Percentiles rank a stretch among this genome's conserved stretches.
phyloP scores from a whole-genome alignment of 305 asterid genomes.

The Fraxinus ornus region DNA sequence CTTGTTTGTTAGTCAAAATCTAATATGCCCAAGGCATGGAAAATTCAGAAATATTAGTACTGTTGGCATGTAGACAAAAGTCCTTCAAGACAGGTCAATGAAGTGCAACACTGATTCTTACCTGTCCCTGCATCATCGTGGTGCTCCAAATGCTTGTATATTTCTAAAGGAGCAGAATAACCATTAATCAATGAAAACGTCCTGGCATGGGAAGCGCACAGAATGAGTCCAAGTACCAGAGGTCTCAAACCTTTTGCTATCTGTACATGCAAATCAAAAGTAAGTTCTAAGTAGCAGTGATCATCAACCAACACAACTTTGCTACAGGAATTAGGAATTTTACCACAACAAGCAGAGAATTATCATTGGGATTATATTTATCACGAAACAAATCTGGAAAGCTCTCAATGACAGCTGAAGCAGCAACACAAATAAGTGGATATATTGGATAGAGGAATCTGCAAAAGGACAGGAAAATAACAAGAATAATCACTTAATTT shows the following conservation, averaged over 20 bases:
- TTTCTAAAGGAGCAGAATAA: slow-evolving; percentile 90
- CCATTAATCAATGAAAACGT: slow-evolving; percentile 91
- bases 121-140: slow-evolving; percentile 84
- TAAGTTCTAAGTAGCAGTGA: slow-evolving; percentile 27
- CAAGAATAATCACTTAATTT: slow-evolving; percentile 22
- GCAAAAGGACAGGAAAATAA: slow-evolving; percentile 35
- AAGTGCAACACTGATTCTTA: slow-evolving; percentile 21
- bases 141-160: slow-evolving; percentile 93
- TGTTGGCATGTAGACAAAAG: not conserved
- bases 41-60: not conserved
- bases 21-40: not conserved
- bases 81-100: not conserved
- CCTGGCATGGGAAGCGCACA: slow-evolving; percentile 88
- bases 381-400: slow-evolving; percentile 87
- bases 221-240: slow-evolving; percentile 73
- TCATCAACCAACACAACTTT: slow-evolving; percentile 8
- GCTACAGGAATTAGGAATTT: slow-evolving; percentile 16
- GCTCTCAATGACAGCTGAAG: slow-evolving; percentile 94
- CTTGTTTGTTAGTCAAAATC: not conserved
- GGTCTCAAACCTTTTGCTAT: slow-evolving; percentile 72
- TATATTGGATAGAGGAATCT: slow-evolving; percentile 97
- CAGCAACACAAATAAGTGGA: slow-evolving; percentile 97
- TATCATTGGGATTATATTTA: slow-evolving; percentile 55
- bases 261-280: slow-evolving; percentile 50
- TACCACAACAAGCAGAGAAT: slow-evolving; percentile 60